Evolutionary conservation across 2,329 filamentous ascomycete genomes (phyloP).

Genomic region (Xylaria sp.): DNA sequence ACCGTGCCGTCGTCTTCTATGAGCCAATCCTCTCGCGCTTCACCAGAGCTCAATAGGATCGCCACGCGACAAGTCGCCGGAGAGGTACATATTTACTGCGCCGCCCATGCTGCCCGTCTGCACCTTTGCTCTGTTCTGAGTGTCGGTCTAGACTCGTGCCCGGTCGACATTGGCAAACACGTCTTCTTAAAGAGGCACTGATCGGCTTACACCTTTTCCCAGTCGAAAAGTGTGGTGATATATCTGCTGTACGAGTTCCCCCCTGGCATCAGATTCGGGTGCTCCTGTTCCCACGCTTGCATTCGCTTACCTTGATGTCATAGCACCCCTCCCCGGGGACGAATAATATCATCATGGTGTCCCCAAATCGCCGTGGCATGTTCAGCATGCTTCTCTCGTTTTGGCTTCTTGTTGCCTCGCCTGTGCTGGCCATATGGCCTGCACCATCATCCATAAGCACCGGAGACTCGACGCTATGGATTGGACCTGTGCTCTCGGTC

Average conservation of each 20-base stretch:
- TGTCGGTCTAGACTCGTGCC: slow-evolving; percentile 28
- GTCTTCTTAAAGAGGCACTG: slow-evolving; percentile 4
- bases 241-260: not conserved
- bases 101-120: not conserved
- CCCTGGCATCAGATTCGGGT: not conserved
- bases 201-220: slow-evolving; percentile 14
- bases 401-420: slow-evolving; percentile 55
- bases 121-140: slow-evolving; percentile 13
- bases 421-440: slow-evolving; percentile 68
- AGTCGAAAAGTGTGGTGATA: slow-evolving; percentile 6
- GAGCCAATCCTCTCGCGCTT: slow-evolving; percentile 32
- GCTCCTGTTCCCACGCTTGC: slow-evolving; percentile 31
- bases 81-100: slow-evolving; percentile 21
- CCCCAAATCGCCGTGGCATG: slow-evolving; percentile 38
- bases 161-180: slow-evolving; percentile 22
- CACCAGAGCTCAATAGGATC: slow-evolving; percentile 3
- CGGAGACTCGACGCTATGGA: slow-evolving; percentile 65
- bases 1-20: slow-evolving; percentile 19
- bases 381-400: slow-evolving; percentile 51
- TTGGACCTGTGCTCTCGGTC: slow-evolving; percentile 62
- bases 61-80: slow-evolving; percentile 34
- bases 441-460: slow-evolving; percentile 62
- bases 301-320: slow-evolving; percentile 33
- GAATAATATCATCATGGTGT: slow-evolving; percentile 37
- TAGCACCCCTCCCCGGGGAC: slow-evolving; percentile 27